Conservation (phyloP, 2,329 filamentous ascomycete species). For the Colletotrichum shisoi region DNA sequence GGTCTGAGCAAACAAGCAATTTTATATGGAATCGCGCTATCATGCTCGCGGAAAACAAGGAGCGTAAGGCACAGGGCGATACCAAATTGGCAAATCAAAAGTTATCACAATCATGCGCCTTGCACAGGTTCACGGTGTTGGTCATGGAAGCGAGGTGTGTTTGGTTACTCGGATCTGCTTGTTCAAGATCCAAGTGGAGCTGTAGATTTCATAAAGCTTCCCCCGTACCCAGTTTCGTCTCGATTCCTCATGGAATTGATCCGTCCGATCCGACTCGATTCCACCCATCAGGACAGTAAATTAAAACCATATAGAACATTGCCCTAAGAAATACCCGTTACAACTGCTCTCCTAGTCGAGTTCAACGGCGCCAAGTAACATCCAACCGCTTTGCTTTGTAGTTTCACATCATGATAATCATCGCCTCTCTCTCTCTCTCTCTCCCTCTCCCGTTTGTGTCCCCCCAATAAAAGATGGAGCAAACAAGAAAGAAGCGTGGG, state of each 20-base stretch:
- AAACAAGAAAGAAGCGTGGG: not conserved
- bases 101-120: not conserved
- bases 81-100: slow-evolving; percentile 37
- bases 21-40: slow-evolving; percentile 19
- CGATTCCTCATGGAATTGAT: not conserved
- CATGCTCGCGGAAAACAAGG: slow-evolving; percentile 18
- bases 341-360: slow-evolving; percentile 10
- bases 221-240: slow-evolving; percentile 14
- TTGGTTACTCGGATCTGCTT: not conserved
- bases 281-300: slow-evolving; percentile 4
- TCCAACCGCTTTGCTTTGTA: slow-evolving; percentile 32
- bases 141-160: too few species aligned
- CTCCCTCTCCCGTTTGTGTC: not conserved
- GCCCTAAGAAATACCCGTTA: not conserved
- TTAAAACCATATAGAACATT: slow-evolving; percentile 25
- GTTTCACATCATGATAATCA: slow-evolving; percentile 35
- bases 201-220: slow-evolving; percentile 17
- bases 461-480: not conserved
- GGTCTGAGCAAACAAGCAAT: not conserved
- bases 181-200: slow-evolving; percentile 7
- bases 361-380: not conserved
- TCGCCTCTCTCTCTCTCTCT: not conserved
- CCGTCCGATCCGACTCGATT: not conserved
- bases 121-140: not conserved
- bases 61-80: slow-evolving; percentile 33